Conservation (phyloP, 768 basidiomycete species). For the Agaricus blazei region DNA sequence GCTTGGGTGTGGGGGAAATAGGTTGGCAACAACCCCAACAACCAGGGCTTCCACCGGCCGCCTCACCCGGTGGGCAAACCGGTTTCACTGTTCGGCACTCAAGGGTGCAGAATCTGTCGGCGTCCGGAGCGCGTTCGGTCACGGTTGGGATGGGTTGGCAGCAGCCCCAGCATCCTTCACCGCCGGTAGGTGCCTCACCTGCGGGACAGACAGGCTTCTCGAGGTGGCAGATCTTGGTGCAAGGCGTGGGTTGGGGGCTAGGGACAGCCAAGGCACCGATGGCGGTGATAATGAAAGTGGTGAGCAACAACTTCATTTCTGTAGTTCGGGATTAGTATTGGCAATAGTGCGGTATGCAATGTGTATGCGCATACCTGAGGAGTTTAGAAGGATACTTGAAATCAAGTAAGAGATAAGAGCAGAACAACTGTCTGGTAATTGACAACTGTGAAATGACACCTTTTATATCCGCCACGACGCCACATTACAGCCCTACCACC, state of each 20-base stretch:
- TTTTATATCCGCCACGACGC: too few species aligned
- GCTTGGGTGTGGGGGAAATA: background rate
- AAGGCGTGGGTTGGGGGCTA: background rate
- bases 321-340: background rate
- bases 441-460: too few species aligned
- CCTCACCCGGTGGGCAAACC: background rate
- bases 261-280: background rate
- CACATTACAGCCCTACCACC: too few species aligned
- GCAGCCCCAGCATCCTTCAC: slow-evolving; percentile 8
- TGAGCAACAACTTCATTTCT: background rate
- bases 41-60: background rate
- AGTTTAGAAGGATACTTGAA: too few species aligned
- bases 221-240: background rate
- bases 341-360: too few species aligned
- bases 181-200: background rate
- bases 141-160: background rate
- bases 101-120: background rate
- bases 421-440: too few species aligned
- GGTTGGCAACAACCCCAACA: slow-evolving; percentile 8
- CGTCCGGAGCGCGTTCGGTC: background rate
- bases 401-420: too few species aligned
- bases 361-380: too few species aligned
- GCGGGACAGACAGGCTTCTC: background rate
- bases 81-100: slow-evolving; percentile 1
- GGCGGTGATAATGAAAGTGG: background rate